These are phyloP conservation scores for Dichotomopilus funicola DNA, from an alignment of 2,329 filamentous ascomycete genomes.

Conservation along the genomic window DNA sequence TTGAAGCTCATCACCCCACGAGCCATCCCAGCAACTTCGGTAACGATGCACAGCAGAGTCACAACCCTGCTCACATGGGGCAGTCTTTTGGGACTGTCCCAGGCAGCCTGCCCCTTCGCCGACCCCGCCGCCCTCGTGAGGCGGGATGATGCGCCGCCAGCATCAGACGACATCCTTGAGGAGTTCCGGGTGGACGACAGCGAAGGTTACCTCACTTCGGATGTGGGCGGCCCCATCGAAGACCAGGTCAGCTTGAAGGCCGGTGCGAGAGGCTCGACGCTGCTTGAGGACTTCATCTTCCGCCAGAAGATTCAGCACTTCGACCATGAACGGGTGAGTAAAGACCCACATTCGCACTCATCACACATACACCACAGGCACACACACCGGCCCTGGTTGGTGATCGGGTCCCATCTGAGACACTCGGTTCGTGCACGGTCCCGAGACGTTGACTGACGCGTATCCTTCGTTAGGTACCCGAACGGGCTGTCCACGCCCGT, in stretches of 20 bases:
- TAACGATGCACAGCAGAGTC: conserved; percentile 15
- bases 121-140: conserved; percentile 14
- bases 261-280: conserved; percentile 59
- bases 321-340: conserved; percentile 60
- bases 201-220: conserved; percentile 53
- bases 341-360: neutral
- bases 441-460: conserved; percentile 11
- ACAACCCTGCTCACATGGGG: conserved; percentile 19
- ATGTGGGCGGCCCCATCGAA: conserved; percentile 60
- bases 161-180: conserved; percentile 21
- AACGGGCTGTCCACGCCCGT: conserved; percentile 63
- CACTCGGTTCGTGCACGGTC: neutral
- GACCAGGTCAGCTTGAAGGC: conserved; percentile 61
- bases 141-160: conserved; percentile 13
- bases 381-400: no score
- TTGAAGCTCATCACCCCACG: neutral
- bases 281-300: conserved; percentile 68
- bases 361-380: no score
- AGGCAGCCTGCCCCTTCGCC: conserved; percentile 22
- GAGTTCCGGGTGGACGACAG: conserved; percentile 46
- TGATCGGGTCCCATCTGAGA: neutral
- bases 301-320: conserved; percentile 66
- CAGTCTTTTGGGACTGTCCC: conserved; percentile 16
- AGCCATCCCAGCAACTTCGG: neutral
- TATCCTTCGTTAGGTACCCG: conserved; percentile 42